Evolutionary conservation across 2,329 filamentous ascomycete species (phyloP), one percentile per base, ranked within the genome.

Genomic region (Colletotrichum nymphaeae): DNA sequence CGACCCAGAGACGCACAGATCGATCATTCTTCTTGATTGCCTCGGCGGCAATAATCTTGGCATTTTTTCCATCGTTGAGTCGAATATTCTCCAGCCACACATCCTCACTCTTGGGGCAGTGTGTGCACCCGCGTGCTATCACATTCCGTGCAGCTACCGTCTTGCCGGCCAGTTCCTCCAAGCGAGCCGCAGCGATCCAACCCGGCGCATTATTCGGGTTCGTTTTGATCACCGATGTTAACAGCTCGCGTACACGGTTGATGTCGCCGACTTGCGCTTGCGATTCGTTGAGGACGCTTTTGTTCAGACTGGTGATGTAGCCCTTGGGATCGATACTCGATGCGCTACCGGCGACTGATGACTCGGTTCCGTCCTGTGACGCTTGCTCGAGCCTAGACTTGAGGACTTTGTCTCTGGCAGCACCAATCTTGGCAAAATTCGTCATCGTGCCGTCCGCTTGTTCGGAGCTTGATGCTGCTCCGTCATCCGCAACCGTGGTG

Each of bases 171-270:
- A 97, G 87, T 81, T 98, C 95, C 82, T 99, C 97, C 60, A 99
- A 84, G 79, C 97, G 91, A 19, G 96, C 95, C 4, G 97, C 94
- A 5, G 97, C 97, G 78, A 99, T 97, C 94, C 97, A 99, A 24
- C 95, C 97, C 11, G 97, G 94, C 0, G 94, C 95, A 80, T 98
- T 97, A 75, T 94, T 95, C 2, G 96, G 94, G 81, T 99, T 99
- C 8, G 96, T 98, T 84, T 97, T 97, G 81, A 98, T 97, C 59
- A 98, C 97, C 0, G 96, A 98, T 80, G 98, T 95, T n/a, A 99
- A 86, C 46, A 99, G 88, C 75, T 95, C 93, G 75, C 97, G 91
- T 22, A 97, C 97, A 82, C 97, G 93, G 80, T 98, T 97, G 81
- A 99, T 95, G 79, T 99, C 97, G 73, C 97, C 96, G 30, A 98